Percentiles rank a stretch among this genome's conserved stretches.
Conservation (phyloP, 1,284 basidiomycete species). For the Ustilago hordei region DNA sequence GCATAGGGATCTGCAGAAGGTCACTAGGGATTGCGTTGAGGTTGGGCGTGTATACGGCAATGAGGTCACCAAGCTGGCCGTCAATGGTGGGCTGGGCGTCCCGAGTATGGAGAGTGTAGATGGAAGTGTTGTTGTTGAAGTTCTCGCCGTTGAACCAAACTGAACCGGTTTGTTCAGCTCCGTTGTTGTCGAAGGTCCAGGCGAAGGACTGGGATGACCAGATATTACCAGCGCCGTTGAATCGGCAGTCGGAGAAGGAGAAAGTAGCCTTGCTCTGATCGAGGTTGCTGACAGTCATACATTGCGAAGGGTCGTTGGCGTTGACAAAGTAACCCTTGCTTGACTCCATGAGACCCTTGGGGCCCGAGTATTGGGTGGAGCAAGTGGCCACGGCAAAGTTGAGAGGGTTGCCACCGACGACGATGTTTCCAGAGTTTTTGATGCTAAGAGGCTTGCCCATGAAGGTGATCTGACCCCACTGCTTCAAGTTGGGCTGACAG, state of each 20-base stretch:
- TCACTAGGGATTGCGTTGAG: conserved; percentile 10
- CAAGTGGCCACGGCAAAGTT: conserved; percentile 21
- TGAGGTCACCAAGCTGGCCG: conserved; percentile 13
- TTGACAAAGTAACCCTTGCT: conserved; percentile 26
- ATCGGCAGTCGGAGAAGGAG: conserved; percentile 22
- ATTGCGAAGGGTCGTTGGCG: conserved; percentile 18
- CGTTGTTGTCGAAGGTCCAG: conserved; percentile 10
- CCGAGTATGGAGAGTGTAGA: conserved; percentile 16
- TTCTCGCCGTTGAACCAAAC: conserved; percentile 30
- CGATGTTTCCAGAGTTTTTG: conserved; percentile 13
- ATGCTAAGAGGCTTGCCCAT: conserved; percentile 14
- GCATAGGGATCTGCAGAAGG: neutral
- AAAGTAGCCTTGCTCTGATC: conserved; percentile 17
- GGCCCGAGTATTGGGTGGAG: neutral
- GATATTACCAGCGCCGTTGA: conserved; percentile 25
- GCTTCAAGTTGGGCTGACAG: conserved; percentile 1
- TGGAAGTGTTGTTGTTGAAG: conserved; percentile 8
- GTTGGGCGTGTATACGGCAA: conserved; percentile 28
- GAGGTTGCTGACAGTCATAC: conserved; percentile 29
- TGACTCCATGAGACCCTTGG: neutral
- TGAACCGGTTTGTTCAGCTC: neutral
- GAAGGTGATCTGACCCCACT: conserved; percentile 12
- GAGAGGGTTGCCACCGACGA: conserved; percentile 26
- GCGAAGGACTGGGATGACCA: conserved; percentile 27
- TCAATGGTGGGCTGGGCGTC: conserved; percentile 10